Percentiles rank a stretch among this genome's conserved stretches.
Evolutionary conservation across 2,329 filamentous ascomycete species (phyloP).

Genomic region (Pseudocercospora musae): DNA sequence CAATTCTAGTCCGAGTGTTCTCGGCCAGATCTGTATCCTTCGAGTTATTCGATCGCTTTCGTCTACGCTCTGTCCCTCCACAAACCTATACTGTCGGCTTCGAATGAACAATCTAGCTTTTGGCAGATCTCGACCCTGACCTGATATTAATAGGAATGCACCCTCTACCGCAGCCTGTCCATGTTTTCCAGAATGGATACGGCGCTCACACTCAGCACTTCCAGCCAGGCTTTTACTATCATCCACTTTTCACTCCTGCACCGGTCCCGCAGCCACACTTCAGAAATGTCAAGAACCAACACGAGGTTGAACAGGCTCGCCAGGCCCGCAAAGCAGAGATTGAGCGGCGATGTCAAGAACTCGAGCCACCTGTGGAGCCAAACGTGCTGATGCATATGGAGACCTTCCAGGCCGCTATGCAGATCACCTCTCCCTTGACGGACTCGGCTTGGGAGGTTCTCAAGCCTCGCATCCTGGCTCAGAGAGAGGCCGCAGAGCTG

Average conservation of each 20-base stretch:
- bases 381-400: constrained; percentile 66
- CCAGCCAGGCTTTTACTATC: constrained; percentile 6
- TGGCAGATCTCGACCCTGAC: constrained; percentile 13
- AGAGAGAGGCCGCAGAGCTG: constrained; percentile 63
- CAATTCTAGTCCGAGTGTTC: neutral
- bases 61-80: neutral
- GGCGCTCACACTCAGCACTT: constrained; percentile 8
- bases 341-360: constrained; percentile 61
- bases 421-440: constrained; percentile 65
- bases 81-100: neutral
- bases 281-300: constrained; percentile 53
- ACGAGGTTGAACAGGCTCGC: constrained; percentile 63
- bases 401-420: constrained; percentile 69
- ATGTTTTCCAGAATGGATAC: constrained; percentile 23
- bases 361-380: constrained; percentile 63
- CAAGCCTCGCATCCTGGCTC: constrained; percentile 63
- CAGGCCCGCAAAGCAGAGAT: constrained; percentile 65
- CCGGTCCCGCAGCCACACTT: constrained; percentile 16
- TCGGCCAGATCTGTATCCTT: neutral
- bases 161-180: constrained; percentile 30
- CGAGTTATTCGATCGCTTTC: neutral
- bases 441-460: constrained; percentile 68
- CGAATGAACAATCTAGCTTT: neutral
- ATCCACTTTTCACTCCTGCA: constrained; percentile 12
- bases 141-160: constrained; percentile 24